Base-by-base conservation (phyloP, 1,284 basidiomycete species). In the Malassezia pachydermatis region DNA sequence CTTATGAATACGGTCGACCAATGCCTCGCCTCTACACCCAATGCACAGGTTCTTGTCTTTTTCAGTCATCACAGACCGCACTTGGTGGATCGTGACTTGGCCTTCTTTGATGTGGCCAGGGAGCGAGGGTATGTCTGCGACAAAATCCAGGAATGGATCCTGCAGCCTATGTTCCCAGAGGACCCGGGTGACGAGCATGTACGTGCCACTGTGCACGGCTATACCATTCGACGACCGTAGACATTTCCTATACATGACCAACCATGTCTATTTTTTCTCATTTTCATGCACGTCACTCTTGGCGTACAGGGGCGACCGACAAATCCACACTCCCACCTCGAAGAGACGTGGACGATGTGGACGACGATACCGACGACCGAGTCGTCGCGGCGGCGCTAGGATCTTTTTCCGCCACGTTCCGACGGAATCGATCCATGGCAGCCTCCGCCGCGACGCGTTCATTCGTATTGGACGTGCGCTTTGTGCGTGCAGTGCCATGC, bases 11-110 rank as follows among this genome's bases (percentile, higher is more conserved):
- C 87, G 1, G 86, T 87, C 65, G 81, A 84, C 24, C 55, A 63
- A 8, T 73, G 73, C 17, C 62, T 77, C 7, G 46, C 70, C 9
- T 48, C 54, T 24, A 22, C 34, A 2, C 35, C 30, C 14, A 35
- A 42, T 13, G 24, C 25, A 1, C 28, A 27, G 36, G 78, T 88
- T 2, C 79, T 95, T 2, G 86, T 92, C 2, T 95, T 95, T 73
- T 92, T 86, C 72, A 85, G 84, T 0, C 90, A 95, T 58, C 92
- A 95, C 65, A 78, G 86, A 0, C 89, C 83, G 83, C 61, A 80
- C 22, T 41, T 90, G 14, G 86, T 85, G 0, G 77, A 86, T 48
- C 81, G 83, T 19, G 87, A 95, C 67, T 80, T 89, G 76, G 78
- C 79, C 4, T 95, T 96, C 73, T 88, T 96, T 65, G 63, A 68